Base-by-base conservation (phyloP, 495 filamentous ascomycete species). In the Aspergillus asperescens region DNA sequence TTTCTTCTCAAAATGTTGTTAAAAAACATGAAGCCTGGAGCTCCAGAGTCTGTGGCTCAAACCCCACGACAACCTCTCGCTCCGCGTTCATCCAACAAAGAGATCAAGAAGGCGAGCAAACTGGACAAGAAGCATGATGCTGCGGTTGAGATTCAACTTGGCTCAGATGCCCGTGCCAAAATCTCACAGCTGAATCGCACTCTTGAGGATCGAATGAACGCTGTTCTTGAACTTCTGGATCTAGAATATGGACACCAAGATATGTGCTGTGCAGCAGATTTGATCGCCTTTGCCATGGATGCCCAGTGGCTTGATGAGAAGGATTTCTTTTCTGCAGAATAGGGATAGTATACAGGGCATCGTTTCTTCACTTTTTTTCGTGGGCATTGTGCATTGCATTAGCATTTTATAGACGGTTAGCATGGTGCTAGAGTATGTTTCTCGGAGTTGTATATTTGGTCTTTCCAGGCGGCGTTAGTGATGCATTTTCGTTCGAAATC, bases 181-280 rank as follows among this genome's bases (percentile, higher is more conserved):
- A 54, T 70, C 9, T 50, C 46, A 5, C 38, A 58, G 3, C 60
- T 73, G 27, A 65, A 69, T 24, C 54, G 62, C 13, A 67, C 54
- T 0, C 61, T 75, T 3, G 65, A 70, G 40, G 59, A 65, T 18
- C 61, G 72, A 47, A 48, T 77, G 19, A 47, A 58, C 4, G 16
- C 50, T 4, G 62, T 77, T 6, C 56, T 73, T 13, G 60, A 59
- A 12, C 67, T 75, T 25, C 50, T 77, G 12, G 71, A 75, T 50
- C 51, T 75, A 0, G 68, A 73, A 40, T 46, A 70, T 24, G 66
- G 72, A 4, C 64, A 69, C 37, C 67, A 74, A 27, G 73, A 77
- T 31, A 77, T 77, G 69, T 75, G 72, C 37, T 77, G 72, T 58
- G 71, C 73, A 3, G 72, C 71, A n/a, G 72, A 75, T 60, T 46